These are phyloP conservation scores for Colletotrichum salicis DNA, from an alignment of 2,329 filamentous ascomycete genomes.

Conservation along the genomic window DNA sequence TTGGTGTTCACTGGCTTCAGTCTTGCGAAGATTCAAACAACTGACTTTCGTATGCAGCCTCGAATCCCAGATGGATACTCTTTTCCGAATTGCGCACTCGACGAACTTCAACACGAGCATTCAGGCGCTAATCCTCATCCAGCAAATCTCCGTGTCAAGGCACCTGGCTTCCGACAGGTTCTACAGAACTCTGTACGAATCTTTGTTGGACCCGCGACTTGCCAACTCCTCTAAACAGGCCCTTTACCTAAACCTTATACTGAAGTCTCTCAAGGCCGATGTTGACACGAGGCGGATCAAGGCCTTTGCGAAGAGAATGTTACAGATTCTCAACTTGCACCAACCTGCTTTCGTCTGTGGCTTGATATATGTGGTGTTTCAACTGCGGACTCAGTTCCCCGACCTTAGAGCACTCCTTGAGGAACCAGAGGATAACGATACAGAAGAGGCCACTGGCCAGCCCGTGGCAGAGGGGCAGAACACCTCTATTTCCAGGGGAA, in stretches of 20 bases:
- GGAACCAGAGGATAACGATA: slow-evolving; percentile 79
- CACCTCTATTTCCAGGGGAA: slow-evolving; percentile 33
- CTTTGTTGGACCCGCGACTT: slow-evolving; percentile 88
- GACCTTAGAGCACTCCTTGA: slow-evolving; percentile 82
- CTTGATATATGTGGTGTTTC: slow-evolving; percentile 87
- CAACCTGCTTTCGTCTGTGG: slow-evolving; percentile 94
- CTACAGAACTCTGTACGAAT: slow-evolving; percentile 96
- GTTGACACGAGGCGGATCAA: slow-evolving; percentile 92
- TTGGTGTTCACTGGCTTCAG: slow-evolving; percentile 39
- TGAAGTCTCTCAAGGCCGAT: slow-evolving; percentile 88
- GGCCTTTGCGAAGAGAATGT: slow-evolving; percentile 92
- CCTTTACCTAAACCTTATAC: slow-evolving; percentile 92
- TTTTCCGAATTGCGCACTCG: slow-evolving; percentile 96
- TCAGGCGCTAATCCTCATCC: slow-evolving; percentile 93
- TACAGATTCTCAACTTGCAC: slow-evolving; percentile 88
- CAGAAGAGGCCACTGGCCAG: slow-evolving; percentile 52
- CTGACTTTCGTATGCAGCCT: slow-evolving; percentile 60
- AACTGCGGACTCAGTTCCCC: slow-evolving; percentile 83
- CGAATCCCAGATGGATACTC: slow-evolving; percentile 88
- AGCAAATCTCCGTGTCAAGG: slow-evolving; percentile 86
- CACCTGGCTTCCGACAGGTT: slow-evolving; percentile 88
- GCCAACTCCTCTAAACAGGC: slow-evolving; percentile 93
- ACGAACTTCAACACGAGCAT: slow-evolving; percentile 99
- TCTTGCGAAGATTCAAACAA: background rate
- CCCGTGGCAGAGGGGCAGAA: slow-evolving; percentile 39